phyloP scores from a whole-genome alignment of 2,329 filamentous ascomycete genomes.

The Coleophoma cylindrospora region DNA sequence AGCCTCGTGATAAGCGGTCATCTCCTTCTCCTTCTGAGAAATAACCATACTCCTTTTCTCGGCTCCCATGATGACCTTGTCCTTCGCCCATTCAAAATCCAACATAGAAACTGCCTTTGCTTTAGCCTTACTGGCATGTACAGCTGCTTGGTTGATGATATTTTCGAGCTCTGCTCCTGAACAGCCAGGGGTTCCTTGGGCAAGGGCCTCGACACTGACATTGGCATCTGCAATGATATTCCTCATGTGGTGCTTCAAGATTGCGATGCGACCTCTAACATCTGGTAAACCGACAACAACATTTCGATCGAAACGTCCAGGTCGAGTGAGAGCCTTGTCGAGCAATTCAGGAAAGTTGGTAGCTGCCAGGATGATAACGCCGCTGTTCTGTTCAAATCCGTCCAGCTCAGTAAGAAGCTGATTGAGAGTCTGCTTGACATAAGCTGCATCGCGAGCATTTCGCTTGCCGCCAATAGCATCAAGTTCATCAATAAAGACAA shows the following conservation, averaged over 20 bases:
- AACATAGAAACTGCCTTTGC: constrained; percentile 66
- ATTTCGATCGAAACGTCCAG: constrained; percentile 92
- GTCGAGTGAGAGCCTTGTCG: constrained; percentile 90
- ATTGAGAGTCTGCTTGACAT: constrained; percentile 96
- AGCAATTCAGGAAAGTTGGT: constrained; percentile 94
- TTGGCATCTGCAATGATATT: constrained; percentile 78
- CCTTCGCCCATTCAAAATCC: constrained; percentile 96
- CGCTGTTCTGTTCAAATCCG: constrained; percentile 90
- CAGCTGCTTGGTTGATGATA: constrained; percentile 91
- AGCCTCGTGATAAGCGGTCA: constrained; percentile 95
- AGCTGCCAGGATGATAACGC: constrained; percentile 91
- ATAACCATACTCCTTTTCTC: constrained; percentile 89
- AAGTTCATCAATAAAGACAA: constrained; percentile 93
- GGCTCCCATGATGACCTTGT: constrained; percentile 95
- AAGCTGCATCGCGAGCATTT: constrained; percentile 87
- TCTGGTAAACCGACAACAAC: constrained; percentile 86
- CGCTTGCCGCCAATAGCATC: constrained; percentile 93
- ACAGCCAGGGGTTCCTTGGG: constrained; percentile 82
- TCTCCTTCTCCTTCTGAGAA: constrained; percentile 86
- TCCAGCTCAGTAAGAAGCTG: constrained; percentile 95
- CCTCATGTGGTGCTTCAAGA: constrained; percentile 88
- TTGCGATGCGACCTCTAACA: constrained; percentile 86
- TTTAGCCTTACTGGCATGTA: constrained; percentile 88
- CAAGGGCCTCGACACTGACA: constrained; percentile 79
- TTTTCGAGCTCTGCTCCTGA: constrained; percentile 97